phyloP scores from a whole-genome alignment of 192 early-diverging fungal genomes.

The Dissophora ornata region DNA sequence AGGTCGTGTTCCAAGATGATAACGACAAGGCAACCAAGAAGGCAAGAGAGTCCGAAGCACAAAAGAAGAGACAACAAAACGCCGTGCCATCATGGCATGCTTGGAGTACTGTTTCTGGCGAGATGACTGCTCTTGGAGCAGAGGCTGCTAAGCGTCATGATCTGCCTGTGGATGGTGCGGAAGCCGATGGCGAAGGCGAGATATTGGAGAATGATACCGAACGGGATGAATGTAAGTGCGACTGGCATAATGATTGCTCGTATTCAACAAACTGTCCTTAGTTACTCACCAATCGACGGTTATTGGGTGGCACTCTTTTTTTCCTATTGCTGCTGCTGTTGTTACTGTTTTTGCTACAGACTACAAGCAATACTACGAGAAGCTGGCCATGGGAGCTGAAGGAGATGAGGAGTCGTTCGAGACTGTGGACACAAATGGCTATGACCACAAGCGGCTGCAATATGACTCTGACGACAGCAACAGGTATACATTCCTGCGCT shows the following conservation, averaged over 20 bases:
- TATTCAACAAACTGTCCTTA: too few relatives aligned
- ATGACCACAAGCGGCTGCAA: slow-evolving; percentile 26
- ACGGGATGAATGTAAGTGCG: slow-evolving; percentile 56
- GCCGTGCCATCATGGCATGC: slow-evolving; percentile 84
- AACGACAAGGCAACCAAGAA: slow-evolving; percentile 71
- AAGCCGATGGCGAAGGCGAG: slow-evolving; percentile 53
- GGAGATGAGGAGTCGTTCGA: slow-evolving; percentile 23
- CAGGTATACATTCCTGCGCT: slow-evolving; percentile 8
- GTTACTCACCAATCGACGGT: too few relatives aligned
- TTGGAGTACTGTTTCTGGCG: slow-evolving; percentile 76
- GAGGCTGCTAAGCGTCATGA: slow-evolving; percentile 42
- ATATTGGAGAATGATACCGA: slow-evolving; percentile 55
- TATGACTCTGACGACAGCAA: slow-evolving; percentile 21
- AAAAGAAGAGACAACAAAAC: slow-evolving; percentile 78
- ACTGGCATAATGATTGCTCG: too few relatives aligned
- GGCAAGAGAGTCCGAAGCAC: slow-evolving; percentile 71
- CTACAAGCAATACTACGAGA: slow-evolving; percentile 49
- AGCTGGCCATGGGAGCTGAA: slow-evolving; percentile 13
- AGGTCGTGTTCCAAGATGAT: slow-evolving; percentile 79
- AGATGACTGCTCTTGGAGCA: slow-evolving; percentile 52
- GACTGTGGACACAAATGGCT: neutral
- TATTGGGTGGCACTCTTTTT: neutral
- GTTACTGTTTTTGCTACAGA: slow-evolving; percentile 12
- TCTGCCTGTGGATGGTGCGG: slow-evolving; percentile 51
- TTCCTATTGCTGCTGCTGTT: too few relatives aligned